Percentiles rank a stretch among this genome's conserved stretches.
phyloP scores from a whole-genome alignment of 352 stramenopile species.

The Phytophthora tubulina region DNA sequence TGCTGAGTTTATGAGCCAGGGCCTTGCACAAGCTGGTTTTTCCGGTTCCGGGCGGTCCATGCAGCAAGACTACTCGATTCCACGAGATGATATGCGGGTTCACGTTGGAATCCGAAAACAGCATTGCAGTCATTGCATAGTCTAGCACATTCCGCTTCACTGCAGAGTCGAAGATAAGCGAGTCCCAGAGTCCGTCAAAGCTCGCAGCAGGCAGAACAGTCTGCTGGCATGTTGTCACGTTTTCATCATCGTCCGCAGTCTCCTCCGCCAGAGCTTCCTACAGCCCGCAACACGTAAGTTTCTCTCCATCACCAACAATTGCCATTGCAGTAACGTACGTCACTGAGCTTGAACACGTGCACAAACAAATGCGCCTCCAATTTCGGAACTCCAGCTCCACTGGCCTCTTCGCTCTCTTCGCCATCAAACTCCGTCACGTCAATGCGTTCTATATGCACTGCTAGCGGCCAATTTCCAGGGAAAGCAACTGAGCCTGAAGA shows the following conservation, averaged over 20 bases:
- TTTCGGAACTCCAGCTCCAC: conserved; percentile 27
- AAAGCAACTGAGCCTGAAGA: conserved; percentile 47
- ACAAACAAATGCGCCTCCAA: conserved; percentile 59
- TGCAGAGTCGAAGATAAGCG: conserved; percentile 83
- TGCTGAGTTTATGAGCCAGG: conserved; percentile 93
- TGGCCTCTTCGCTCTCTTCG: conserved; percentile 10
- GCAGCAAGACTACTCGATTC: conserved; percentile 93
- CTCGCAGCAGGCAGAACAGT: conserved; percentile 69
- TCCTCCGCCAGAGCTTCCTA: conserved; percentile 78
- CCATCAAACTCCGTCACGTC: conserved; percentile 53
- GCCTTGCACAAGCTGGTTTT: conserved; percentile 95
- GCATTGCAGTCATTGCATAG: conserved; percentile 91
- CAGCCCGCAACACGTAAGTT: not conserved
- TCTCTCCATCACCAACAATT: not conserved
- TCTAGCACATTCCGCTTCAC: conserved; percentile 89
- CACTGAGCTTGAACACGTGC: conserved; percentile 80
- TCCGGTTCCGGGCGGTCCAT: conserved; percentile 93
- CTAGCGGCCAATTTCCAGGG: conserved; percentile 31
- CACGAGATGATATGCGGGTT: conserved; percentile 91
- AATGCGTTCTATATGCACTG: conserved; percentile 50
- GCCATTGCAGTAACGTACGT: conserved; percentile 43
- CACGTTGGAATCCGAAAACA: conserved; percentile 90
- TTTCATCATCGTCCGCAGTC: conserved; percentile 84
- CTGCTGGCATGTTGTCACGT: conserved; percentile 83
- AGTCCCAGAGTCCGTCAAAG: conserved; percentile 85